Evolutionary conservation across 2,329 filamentous ascomycete species (phyloP).

Genomic region (Aspergillus sp.): DNA sequence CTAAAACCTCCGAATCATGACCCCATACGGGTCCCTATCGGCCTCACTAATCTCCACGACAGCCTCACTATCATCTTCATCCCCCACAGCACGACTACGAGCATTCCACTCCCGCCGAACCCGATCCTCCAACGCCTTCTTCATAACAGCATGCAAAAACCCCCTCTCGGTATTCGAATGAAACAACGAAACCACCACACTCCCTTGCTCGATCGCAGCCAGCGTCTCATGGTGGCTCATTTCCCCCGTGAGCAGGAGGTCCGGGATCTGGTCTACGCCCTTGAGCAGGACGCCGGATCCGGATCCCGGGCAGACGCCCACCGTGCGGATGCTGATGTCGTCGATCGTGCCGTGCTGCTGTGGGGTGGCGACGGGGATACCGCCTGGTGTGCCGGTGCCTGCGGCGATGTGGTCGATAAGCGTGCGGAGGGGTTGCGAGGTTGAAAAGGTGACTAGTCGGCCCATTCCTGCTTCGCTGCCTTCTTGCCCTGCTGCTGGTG

Average conservation of each 20-base stretch:
- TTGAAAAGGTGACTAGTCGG: slow-evolving; percentile 49
- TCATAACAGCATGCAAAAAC: slow-evolving; percentile 66
- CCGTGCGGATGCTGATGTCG: slow-evolving; percentile 53
- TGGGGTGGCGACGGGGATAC: slow-evolving; percentile 56
- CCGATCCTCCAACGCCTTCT: slow-evolving; percentile 50
- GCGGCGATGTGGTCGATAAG: slow-evolving; percentile 56
- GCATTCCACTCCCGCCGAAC: slow-evolving; percentile 51
- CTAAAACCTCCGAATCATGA: slow-evolving; percentile 43
- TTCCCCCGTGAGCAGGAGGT: slow-evolving; percentile 84
- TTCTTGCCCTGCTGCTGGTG: slow-evolving; percentile 29
- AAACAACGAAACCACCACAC: slow-evolving; percentile 74
- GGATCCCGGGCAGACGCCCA: slow-evolving; percentile 85
- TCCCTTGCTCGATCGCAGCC: slow-evolving; percentile 73
- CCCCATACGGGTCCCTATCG: slow-evolving; percentile 82
- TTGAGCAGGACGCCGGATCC: slow-evolving; percentile 66
- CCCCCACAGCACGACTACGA: slow-evolving; percentile 35
- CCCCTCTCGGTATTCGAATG: slow-evolving; percentile 89
- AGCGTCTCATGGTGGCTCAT: slow-evolving; percentile 89
- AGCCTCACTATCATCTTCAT: slow-evolving; percentile 43
- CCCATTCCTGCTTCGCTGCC: slow-evolving; percentile 49
- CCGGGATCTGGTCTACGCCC: slow-evolving; percentile 46
- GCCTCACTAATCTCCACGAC: slow-evolving; percentile 66
- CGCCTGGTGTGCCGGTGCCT: slow-evolving; percentile 59
- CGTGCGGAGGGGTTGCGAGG: slow-evolving; percentile 44
- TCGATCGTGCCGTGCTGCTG: slow-evolving; percentile 45